Conservation (phyloP, 176 grass and related monocot genomes). For the Thalia dealbata region DNA sequence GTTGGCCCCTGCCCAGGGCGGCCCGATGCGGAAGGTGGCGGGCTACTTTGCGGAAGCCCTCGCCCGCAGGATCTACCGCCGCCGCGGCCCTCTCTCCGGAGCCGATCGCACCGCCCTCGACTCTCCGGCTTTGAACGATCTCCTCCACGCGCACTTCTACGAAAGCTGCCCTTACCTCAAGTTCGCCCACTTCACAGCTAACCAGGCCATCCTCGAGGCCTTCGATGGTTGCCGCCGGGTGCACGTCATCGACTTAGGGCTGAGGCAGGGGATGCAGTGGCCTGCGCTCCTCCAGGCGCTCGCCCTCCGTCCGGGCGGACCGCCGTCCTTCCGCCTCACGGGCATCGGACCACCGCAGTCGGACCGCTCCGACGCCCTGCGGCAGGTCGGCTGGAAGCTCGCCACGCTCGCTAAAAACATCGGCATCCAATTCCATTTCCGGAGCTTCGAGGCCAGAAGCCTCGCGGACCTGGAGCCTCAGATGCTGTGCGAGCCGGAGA, state of each 20-base stretch:
- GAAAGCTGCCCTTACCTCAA: slow-evolving; percentile 97
- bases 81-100: slow-evolving; percentile 21
- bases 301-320: slow-evolving; percentile 63
- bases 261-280: slow-evolving; percentile 98
- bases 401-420: slow-evolving; percentile 70
- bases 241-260: slow-evolving; percentile 88
- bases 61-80: slow-evolving; percentile 60
- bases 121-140: slow-evolving; percentile 53
- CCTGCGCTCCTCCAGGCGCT: slow-evolving; percentile 87
- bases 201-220: slow-evolving; percentile 92
- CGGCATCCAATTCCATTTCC: slow-evolving; percentile 83
- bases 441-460: slow-evolving; percentile 53
- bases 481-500: slow-evolving; percentile 47
- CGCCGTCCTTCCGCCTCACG: slow-evolving; percentile 71
- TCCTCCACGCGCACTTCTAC: slow-evolving; percentile 89
- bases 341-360: slow-evolving; percentile 79
- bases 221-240: slow-evolving; percentile 74
- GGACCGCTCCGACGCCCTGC: slow-evolving; percentile 64
- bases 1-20: slow-evolving; percentile 68
- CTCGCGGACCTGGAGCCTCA: slow-evolving; percentile 78
- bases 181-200: slow-evolving; percentile 99
- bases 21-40: slow-evolving; percentile 88
- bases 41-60: slow-evolving; percentile 88
- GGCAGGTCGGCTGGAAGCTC: slow-evolving; percentile 82
- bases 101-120: slow-evolving; percentile 51